Evolutionary conservation across 192 early-diverging fungal species (phyloP), one percentile per base, ranked within the genome.

Genomic region (Irineochytrium annulatum): DNA sequence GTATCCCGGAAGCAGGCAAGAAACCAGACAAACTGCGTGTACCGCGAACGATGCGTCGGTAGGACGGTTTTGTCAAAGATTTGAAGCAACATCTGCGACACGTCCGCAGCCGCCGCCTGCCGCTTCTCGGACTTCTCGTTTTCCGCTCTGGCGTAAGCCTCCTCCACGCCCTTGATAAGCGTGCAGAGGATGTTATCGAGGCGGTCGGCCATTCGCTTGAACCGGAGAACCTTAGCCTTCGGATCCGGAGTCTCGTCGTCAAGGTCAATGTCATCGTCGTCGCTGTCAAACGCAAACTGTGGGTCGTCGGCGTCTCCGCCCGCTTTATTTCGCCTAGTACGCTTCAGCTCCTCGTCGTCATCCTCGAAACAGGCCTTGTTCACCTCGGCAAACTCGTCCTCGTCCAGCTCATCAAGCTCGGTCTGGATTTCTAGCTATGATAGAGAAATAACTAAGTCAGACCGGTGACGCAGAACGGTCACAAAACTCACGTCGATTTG

Each of bases 1-100:
- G 77, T 28, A 52, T 85, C 81, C 29, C 84, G 65, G 16, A 88
- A 82, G 37, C 86, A 82, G 29, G 82, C 76, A 72, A 91, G 92
- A 62, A 96, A 98, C 26, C 92, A 67, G 24, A 95, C 59, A 55
- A 97, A 98, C 70, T 98, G 95, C 5, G 88, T 89, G 71, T 92
- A 92, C 31, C 92, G 85, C 39, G 90, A 89, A 59, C 88, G 88
- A 66, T 93, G 88, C 0, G 94, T 98, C 1, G 88, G 85, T 20
- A 97, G 65, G 24, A 95, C 78, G 1, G 82, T 78, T 20, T 80
- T 72, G 53, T 89, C 86, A 68, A 97, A 98, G 28, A 92, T 78
- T 22, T 84, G 80, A 16, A 97, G 63, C 34, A 95, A 67, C 13
- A 74, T 68, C 19, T 81, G 54, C 56, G 88, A 93, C 16, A 93